Evolutionary conservation across 495 filamentous ascomycete species (phyloP).

Genomic region (Aspergillus steynii): DNA sequence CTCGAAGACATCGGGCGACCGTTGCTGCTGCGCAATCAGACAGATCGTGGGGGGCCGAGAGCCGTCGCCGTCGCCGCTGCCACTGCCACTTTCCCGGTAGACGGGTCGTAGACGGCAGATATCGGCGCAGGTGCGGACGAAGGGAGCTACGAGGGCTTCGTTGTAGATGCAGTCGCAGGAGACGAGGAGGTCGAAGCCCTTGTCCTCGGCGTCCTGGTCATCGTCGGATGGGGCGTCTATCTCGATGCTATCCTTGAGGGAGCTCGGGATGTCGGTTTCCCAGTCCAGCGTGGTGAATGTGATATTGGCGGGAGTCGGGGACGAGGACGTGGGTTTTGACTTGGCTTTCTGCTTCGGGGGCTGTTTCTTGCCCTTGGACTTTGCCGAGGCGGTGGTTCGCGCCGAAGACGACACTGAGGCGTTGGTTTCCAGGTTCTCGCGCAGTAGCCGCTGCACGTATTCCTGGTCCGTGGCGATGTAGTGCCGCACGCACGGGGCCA

Average conservation of each 20-base stretch:
- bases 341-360: conserved; percentile 2
- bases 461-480: conserved; percentile 88
- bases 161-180: conserved; percentile 93
- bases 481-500: conserved; percentile 59
- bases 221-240: conserved; percentile 7
- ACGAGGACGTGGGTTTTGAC: neutral
- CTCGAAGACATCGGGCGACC: conserved; percentile 82
- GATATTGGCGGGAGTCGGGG: conserved; percentile 26
- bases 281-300: conserved; percentile 47
- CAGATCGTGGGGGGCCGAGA: conserved; percentile 55
- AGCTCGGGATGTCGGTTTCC: conserved; percentile 40
- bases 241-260: conserved; percentile 32
- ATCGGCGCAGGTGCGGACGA: conserved; percentile 84
- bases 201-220: conserved; percentile 26
- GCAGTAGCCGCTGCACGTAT: conserved; percentile 74
- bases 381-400: neutral
- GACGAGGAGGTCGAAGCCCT: conserved; percentile 59
- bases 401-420: conserved; percentile 1
- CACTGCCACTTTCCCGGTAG: conserved; percentile 12
- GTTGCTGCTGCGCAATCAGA: conserved; percentile 82
- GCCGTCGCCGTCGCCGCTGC: conserved; percentile 11
- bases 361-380: conserved; percentile 24
- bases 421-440: conserved; percentile 75
- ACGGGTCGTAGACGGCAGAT: conserved; percentile 59
- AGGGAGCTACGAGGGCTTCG: conserved; percentile 75